phyloP scores from a whole-genome alignment of 192 early-diverging fungal species.

The Lunasporangiospora selenospora region DNA sequence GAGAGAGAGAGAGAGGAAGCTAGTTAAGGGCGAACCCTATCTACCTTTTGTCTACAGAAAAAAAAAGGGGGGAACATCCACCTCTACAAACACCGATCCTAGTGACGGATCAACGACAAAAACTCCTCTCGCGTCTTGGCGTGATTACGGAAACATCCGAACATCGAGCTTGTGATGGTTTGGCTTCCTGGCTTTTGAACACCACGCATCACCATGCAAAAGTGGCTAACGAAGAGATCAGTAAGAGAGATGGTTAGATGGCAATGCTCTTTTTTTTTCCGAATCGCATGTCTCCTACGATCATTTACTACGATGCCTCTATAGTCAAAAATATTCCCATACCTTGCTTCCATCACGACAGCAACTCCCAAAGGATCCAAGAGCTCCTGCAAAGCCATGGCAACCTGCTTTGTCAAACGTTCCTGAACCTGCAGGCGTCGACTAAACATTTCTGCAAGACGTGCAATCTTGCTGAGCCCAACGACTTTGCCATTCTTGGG shows the following conservation, averaged over 20 bases:
- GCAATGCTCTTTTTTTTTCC: neutral
- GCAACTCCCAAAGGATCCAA: conserved; percentile 96
- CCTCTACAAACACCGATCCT: too few relatives aligned
- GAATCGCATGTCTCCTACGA: conserved; percentile 1
- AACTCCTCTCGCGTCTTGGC: conserved; percentile 97
- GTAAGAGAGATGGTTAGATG: neutral
- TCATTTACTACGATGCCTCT: neutral
- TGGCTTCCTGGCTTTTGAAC: conserved; percentile 96
- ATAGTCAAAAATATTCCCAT: conserved; percentile 53
- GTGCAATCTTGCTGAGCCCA: conserved; percentile 95
- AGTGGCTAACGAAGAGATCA: conserved; percentile 62
- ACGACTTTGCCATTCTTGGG: conserved; percentile 90
- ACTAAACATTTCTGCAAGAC: conserved; percentile 98
- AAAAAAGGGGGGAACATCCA: too few relatives aligned
- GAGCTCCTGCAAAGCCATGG: conserved; percentile 87
- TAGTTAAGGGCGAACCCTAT: too few relatives aligned
- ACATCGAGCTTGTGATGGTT: conserved; percentile 95
- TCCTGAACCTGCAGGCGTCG: conserved; percentile 98
- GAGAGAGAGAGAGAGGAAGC: too few relatives aligned
- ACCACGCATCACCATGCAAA: conserved; percentile 98
- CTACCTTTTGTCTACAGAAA: too few relatives aligned
- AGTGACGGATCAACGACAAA: conserved; percentile 80
- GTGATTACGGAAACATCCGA: conserved; percentile 91
- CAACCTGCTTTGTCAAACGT: conserved; percentile 97
- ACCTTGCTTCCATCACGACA: conserved; percentile 95